Conservation (phyloP, 2,329 filamentous ascomycete genomes). For the Escovopsis weberi region DNA sequence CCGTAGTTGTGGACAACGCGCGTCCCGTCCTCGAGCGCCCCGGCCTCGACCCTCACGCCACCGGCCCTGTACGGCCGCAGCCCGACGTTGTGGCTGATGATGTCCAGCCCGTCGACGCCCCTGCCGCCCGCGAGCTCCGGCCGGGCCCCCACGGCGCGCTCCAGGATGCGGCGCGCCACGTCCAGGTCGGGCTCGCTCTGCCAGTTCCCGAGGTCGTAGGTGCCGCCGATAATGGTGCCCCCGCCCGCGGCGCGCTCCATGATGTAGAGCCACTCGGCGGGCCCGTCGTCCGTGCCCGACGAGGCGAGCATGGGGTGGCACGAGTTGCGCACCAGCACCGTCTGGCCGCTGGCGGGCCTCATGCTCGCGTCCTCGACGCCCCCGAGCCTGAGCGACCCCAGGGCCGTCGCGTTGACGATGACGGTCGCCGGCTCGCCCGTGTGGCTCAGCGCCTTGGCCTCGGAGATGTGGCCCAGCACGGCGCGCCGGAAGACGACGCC, state of each 20-base stretch:
- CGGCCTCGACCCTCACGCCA: constrained; percentile 59
- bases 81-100: constrained; percentile 72
- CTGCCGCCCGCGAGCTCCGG: constrained; percentile 50
- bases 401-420: constrained; percentile 73
- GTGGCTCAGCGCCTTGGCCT: constrained; percentile 42
- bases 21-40: constrained; percentile 33
- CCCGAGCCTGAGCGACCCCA: constrained; percentile 60
- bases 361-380: constrained; percentile 66
- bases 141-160: constrained; percentile 50
- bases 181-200: constrained; percentile 65
- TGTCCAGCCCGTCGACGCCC: constrained; percentile 57
- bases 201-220: constrained; percentile 67
- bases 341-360: constrained; percentile 67
- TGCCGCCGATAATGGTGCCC: constrained; percentile 77
- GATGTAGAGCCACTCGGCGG: constrained; percentile 60
- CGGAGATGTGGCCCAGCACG: constrained; percentile 52
- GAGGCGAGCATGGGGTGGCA: constrained; percentile 52
- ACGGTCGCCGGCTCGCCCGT: constrained; percentile 47
- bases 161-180: constrained; percentile 73
- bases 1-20: constrained; percentile 72
- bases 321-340: constrained; percentile 71
- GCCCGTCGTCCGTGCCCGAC: constrained; percentile 60
- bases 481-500: constrained; percentile 55
- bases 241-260: constrained; percentile 73
- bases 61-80: constrained; percentile 59